A percentile compares a stretch with the other conserved stretches of the same genome.
phyloP scores from a whole-genome alignment of 1,284 basidiomycete genomes.

The Pseudozyma flocculosa region DNA sequence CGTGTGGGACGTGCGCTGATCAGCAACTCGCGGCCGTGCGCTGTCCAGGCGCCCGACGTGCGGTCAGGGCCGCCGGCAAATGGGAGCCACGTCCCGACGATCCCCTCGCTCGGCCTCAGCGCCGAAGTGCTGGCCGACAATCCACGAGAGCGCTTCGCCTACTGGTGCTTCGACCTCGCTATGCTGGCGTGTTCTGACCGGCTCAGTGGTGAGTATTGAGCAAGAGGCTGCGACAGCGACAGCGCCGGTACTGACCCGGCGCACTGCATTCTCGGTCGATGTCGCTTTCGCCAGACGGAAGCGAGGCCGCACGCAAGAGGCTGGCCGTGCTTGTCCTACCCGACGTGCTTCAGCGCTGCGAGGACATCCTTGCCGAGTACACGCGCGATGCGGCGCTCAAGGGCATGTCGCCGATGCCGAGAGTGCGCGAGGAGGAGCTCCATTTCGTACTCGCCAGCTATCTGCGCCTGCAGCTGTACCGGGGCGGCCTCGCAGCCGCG shows the following conservation, averaged over 20 bases:
- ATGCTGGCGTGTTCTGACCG: conserved; percentile 71
- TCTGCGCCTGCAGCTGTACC: conserved; percentile 15
- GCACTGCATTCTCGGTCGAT: too few species aligned
- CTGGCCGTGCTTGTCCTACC: conserved; percentile 72
- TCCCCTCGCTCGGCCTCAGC: not conserved
- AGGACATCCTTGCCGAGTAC: conserved; percentile 69
- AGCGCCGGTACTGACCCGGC: too few species aligned
- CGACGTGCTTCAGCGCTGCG: conserved; percentile 72
- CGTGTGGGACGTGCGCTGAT: conserved; percentile 73
- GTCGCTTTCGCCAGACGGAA: too few species aligned
- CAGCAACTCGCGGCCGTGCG: conserved; percentile 72
- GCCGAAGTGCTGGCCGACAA: not conserved
- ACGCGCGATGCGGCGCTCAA: conserved; percentile 78
- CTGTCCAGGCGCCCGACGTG: conserved; percentile 4
- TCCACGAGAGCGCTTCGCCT: conserved; percentile 73
- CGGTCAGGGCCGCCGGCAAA: too few species aligned
- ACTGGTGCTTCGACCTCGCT: conserved; percentile 89
- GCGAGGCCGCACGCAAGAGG: conserved; percentile 63
- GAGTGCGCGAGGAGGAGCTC: conserved; percentile 80
- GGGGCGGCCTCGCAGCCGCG: conserved; percentile 1
- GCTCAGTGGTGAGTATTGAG: conserved; percentile 60
- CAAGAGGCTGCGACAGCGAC: too few species aligned
- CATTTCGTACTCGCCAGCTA: conserved; percentile 68
- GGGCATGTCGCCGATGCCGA: conserved; percentile 63
- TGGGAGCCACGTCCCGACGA: not conserved